These are phyloP conservation scores for Benincasa hispida DNA, from an alignment of 306 rosid genomes.

Conservation along the genomic window DNA sequence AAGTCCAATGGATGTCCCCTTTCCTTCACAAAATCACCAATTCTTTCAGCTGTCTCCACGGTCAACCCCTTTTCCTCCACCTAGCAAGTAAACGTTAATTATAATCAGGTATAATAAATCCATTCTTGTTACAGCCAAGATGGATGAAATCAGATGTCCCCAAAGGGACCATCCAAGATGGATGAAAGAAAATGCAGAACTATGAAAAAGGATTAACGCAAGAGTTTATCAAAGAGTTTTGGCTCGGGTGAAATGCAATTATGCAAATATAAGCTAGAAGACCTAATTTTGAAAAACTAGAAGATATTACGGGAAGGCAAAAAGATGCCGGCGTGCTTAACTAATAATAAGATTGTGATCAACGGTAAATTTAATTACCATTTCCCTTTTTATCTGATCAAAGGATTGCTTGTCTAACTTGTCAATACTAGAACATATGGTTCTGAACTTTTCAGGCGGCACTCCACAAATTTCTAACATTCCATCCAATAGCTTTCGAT, in stretches of 20 bases:
- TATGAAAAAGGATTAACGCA: not conserved
- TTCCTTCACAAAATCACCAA: slow-evolving; percentile 65
- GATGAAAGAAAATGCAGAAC: not conserved
- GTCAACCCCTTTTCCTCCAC: slow-evolving; percentile 84
- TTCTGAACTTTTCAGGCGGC: slow-evolving; percentile 80
- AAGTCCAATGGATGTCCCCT: slow-evolving; percentile 70
- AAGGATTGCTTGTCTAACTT: slow-evolving; percentile 86
- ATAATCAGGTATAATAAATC: not conserved
- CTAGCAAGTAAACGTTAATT: slow-evolving; percentile 25
- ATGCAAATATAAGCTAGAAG: not conserved
- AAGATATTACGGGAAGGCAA: not conserved
- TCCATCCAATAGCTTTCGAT: slow-evolving; percentile 77
- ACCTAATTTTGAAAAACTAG: not conserved
- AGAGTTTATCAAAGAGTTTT: not conserved
- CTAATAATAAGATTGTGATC: not conserved
- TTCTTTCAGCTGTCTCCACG: slow-evolving; percentile 65
- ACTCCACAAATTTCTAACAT: slow-evolving; percentile 95
- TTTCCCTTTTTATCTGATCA: slow-evolving; percentile 70
- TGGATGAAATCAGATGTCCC: too few relatives aligned
- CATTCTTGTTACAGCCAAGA: not conserved
- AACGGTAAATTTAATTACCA: slow-evolving; percentile 33
- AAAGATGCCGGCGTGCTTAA: not conserved
- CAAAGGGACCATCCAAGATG: too few relatives aligned
- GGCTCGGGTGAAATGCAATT: not conserved
- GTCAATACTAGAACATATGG: slow-evolving; percentile 93